Base-by-base conservation (phyloP, 768 basidiomycete genomes). In the Termitomyces sp. region DNA sequence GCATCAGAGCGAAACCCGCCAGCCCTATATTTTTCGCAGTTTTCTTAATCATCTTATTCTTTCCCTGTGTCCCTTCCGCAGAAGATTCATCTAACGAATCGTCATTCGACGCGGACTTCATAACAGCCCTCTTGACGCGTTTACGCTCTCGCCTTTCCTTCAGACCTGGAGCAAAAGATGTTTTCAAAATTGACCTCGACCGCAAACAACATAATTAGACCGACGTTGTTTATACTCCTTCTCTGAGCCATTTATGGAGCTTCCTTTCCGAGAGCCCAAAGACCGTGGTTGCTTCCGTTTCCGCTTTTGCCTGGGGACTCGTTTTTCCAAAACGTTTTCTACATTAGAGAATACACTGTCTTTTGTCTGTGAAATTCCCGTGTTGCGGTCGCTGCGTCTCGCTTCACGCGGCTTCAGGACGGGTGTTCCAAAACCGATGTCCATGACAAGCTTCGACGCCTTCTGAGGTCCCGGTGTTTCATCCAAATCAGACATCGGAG, bases 91-190 rank as follows among this genome's bases (percentile, higher is more conserved):
- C 50, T 10, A 70, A 61, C 50, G 61, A 50, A 52, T 68, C 63
- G 55, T 66, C 63, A 44, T 55, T 58, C 40, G 60, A 51, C 26
- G 58, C 53, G 5, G 77, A 75, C 33, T 75, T 68, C 40, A 85
- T 75, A 40, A 88, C 84, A 2, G 77, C 79, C 23, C 80, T 80
- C 66, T 83, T 89, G 26, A 71, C 71, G 55, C 82, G 80, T 68
- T 86, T 86, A 48, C 84, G 78, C 61, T 88, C 82, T 14, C 86
- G 81, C 30, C 90, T 81, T 62, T 87, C 86, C 12, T 78, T 74
- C 13, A 89, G 71, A 56, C 89, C 89, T 92, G 44, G 23, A 38
- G 38, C 54, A 28, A 43, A 14, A 33, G 5, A 33, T 51, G 14
- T 12, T 32, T 30, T 23, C 7, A 23, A 7, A 30, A 14, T 7